Conservation (phyloP, 2,329 filamentous ascomycete species). For the Colletotrichum noveboracense region DNA sequence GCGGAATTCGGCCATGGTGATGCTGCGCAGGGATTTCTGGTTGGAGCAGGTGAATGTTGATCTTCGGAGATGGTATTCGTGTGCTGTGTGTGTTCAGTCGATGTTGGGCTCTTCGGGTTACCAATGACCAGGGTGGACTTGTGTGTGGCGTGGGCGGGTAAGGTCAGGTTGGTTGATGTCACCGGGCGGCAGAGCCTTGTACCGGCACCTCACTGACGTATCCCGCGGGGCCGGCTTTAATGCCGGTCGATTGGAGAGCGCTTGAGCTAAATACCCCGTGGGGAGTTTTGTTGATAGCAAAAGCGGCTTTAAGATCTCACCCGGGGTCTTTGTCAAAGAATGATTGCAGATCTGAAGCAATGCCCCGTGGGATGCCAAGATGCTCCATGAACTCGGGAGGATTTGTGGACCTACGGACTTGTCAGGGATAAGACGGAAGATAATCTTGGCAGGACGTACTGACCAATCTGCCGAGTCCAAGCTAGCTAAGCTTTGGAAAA, state of each 20-base stretch:
- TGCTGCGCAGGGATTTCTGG: background rate
- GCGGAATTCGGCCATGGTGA: background rate
- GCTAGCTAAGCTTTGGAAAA: background rate
- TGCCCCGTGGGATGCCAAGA: background rate
- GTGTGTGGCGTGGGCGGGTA: background rate
- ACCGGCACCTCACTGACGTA: background rate
- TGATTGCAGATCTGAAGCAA: background rate
- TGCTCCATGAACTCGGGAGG: conserved; percentile 9
- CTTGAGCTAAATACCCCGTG: background rate
- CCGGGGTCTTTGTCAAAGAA: background rate
- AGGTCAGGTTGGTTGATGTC: background rate
- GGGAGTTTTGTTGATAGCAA: background rate
- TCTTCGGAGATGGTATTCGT: background rate
- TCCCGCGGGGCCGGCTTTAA: background rate
- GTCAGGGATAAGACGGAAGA: background rate
- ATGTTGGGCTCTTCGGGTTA: background rate
- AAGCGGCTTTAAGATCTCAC: background rate
- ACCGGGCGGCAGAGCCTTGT: background rate
- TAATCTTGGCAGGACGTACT: background rate
- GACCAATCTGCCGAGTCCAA: conserved; percentile 1
- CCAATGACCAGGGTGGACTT: background rate
- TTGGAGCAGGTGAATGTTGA: background rate
- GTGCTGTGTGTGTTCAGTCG: background rate
- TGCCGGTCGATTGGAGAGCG: background rate
- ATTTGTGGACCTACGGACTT: background rate